Conservation (phyloP, 1,139 yeast species). For the Yamadazyma taylorii region DNA sequence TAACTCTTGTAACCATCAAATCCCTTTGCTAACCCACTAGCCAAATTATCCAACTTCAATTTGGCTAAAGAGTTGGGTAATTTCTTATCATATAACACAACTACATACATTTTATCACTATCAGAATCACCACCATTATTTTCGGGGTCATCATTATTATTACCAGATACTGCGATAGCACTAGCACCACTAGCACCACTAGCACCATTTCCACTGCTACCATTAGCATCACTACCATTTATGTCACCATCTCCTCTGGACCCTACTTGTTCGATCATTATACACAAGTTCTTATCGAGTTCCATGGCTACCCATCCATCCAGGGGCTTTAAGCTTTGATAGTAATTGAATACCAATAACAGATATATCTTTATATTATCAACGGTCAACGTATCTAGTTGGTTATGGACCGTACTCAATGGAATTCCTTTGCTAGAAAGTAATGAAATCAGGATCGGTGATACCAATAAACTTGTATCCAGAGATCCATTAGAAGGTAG, state of each 20-base stretch:
- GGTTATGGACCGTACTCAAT: constrained; percentile 34
- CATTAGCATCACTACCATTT: too few relatives aligned
- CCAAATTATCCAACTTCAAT: constrained; percentile 39
- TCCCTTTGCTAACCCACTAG: constrained; percentile 31
- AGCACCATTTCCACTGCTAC: constrained; percentile 4
- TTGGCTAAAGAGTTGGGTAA: constrained; percentile 44
- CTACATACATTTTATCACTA: constrained; percentile 12
- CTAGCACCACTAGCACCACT: not conserved
- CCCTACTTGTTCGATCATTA: constrained; percentile 27
- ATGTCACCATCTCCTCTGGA: constrained; percentile 4
- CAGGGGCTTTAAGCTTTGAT: constrained; percentile 10
- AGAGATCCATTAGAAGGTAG: not conserved
- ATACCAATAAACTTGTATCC: constrained; percentile 7
- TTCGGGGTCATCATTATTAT: not conserved
- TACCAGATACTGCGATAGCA: too few relatives aligned
- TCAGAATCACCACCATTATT: constrained; percentile 5
- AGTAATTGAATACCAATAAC: constrained; percentile 42
- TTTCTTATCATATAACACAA: constrained; percentile 12
- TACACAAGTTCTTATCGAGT: constrained; percentile 29
- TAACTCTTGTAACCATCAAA: constrained; percentile 26
- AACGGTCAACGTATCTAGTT: constrained; percentile 24
- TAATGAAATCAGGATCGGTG: constrained; percentile 43
- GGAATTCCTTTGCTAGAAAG: constrained; percentile 45
- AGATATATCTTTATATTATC: constrained; percentile 48
- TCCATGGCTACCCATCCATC: constrained; percentile 35